A percentile compares a stretch with the other conserved stretches of the same genome.
phyloP scores from a whole-genome alignment of 2,329 filamentous ascomycete species.

The Catunica adiposa region DNA sequence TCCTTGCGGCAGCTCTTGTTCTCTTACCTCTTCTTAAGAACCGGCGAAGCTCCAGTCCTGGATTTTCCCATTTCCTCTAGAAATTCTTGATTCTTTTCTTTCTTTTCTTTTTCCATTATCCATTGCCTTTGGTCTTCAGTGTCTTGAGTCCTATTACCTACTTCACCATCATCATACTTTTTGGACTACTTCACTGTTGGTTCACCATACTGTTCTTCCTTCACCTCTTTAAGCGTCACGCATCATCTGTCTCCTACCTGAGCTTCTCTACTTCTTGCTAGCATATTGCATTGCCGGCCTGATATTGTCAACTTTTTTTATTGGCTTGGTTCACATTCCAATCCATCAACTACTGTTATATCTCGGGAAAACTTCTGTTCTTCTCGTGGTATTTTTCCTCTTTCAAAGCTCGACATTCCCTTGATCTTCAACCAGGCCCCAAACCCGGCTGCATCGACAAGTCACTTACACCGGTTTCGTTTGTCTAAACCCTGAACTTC shows the following conservation, averaged over 20 bases:
- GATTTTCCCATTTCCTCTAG: not conserved
- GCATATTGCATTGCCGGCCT: not conserved
- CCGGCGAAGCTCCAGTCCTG: not conserved
- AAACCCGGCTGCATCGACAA: not conserved
- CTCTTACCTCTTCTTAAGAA: not conserved
- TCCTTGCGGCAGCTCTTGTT: not conserved
- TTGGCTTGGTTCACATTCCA: not conserved
- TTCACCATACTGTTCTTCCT: conserved; percentile 18
- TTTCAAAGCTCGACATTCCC: not conserved
- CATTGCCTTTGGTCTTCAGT: conserved; percentile 1
- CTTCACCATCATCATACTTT: conserved; percentile 13
- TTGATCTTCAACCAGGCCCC: not conserved
- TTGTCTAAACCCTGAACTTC: not conserved
- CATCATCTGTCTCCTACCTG: not conserved
- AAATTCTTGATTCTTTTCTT: not conserved
- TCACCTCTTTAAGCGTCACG: conserved; percentile 16
- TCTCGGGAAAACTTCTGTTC: conserved; percentile 2
- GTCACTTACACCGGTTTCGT: not conserved
- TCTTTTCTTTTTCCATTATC: not conserved
- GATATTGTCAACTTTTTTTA: not conserved
- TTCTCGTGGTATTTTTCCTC: not conserved
- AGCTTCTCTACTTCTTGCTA: conserved; percentile 15
- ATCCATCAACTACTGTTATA: not conserved
- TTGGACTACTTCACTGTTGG: conserved; percentile 14
- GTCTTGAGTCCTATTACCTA: conserved; percentile 4